phyloP scores from a whole-genome alignment of 116 monocot genomes.

The Dioscorea cayenensis region DNA sequence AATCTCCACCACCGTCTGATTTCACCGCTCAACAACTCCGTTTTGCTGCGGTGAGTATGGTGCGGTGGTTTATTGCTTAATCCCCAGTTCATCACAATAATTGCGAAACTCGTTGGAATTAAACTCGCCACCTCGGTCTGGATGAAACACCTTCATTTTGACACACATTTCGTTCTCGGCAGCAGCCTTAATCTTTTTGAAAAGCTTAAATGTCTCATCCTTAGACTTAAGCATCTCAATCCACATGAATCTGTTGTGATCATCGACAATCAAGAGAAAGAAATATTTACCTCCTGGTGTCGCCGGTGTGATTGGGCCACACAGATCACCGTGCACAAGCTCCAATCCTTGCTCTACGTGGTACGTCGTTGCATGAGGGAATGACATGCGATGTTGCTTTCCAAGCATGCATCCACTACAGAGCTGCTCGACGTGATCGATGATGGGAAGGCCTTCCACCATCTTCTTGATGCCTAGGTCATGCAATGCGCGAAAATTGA shows the following conservation, averaged over 20 bases:
- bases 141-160: not conserved
- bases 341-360: too few relatives aligned
- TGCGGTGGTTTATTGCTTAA: not conserved
- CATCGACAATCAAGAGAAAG: not conserved
- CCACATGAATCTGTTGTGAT: not conserved
- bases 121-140: not conserved
- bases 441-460: too few relatives aligned
- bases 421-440: too few relatives aligned
- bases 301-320: conserved; percentile 1
- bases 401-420: too few relatives aligned
- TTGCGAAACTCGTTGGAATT: not conserved
- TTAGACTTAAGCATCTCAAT: not conserved
- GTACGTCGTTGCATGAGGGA: too few relatives aligned
- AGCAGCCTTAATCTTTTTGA: conserved; percentile 2
- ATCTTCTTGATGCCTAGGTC: too few relatives aligned
- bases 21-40: not conserved
- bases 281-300: not conserved
- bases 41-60: conserved; percentile 14
- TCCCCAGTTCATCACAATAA: not conserved
- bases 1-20: conserved; percentile 1
- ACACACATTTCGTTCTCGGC: not conserved
- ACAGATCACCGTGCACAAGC: not conserved
- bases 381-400: too few relatives aligned
- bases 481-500: too few relatives aligned
- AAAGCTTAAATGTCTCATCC: not conserved